A percentile compares a stretch with the other conserved stretches of the same genome.
Evolutionary conservation across 306 rosid genomes (phyloP).

Genomic region (Medicago lupulina): DNA sequence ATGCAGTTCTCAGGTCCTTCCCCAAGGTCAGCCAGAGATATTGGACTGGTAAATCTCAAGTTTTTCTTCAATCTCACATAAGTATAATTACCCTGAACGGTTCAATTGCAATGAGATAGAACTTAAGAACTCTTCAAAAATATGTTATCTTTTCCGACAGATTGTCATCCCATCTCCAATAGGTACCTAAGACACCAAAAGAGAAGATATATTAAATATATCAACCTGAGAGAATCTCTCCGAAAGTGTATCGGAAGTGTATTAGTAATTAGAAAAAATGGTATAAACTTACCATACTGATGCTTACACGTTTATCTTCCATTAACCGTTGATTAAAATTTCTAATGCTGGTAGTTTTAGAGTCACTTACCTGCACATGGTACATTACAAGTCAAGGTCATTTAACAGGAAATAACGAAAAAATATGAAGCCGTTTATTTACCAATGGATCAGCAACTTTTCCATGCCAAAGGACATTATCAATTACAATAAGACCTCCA

Average conservation of each 20-base stretch:
- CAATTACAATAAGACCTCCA: constrained; percentile 87
- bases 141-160: constrained; percentile 68
- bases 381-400: constrained; percentile 33
- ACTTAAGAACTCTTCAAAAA: constrained; percentile 9
- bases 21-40: background rate
- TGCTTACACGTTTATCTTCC: constrained; percentile 81
- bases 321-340: constrained; percentile 63
- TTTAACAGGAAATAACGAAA: constrained; percentile 25
- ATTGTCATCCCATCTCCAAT: constrained; percentile 98
- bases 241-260: constrained; percentile 25
- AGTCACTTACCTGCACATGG: constrained; percentile 70
- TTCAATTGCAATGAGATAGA: constrained; percentile 2
- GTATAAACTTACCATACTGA: constrained; percentile 72
- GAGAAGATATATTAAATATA: constrained; percentile 30
- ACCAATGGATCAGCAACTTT: constrained; percentile 91
- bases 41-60: constrained; percentile 23
- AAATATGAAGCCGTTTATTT: constrained; percentile 30
- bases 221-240: constrained; percentile 5
- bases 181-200: constrained; percentile 68
- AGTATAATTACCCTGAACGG: constrained; percentile 20
- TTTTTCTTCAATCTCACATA: constrained; percentile 7
- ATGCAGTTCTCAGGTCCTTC: constrained; percentile 30
- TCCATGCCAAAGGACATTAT: constrained; percentile 97
- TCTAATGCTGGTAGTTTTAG: constrained; percentile 79
- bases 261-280: constrained; percentile 7